Evolutionary conservation across 179 eudicot genomes (phyloP), one percentile per base, ranked within the genome.

Genomic region (Silene coronaria): DNA sequence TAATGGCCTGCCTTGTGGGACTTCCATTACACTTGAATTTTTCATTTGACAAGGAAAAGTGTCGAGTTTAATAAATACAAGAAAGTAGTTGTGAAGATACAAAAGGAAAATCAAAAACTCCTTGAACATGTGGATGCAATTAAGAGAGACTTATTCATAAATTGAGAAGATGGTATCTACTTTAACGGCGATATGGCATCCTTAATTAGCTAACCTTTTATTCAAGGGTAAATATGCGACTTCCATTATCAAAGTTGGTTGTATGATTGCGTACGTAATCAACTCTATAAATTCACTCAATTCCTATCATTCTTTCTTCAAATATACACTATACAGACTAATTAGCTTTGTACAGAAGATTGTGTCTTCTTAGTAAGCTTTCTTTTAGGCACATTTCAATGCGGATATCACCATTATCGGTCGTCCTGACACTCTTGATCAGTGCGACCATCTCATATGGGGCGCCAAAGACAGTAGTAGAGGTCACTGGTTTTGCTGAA

Each of bases 401-500:
- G 91, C 9, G 81, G 88, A 77, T 67, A 77, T 75, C 61, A 77
- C 79, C 76, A 34, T 42, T 80, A 28, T 46, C 80, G 24, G 77
- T 73, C 80, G 28, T 71, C 84, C 7, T 69, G 75, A 38, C 79
- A 71, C 19, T 85, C 46, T 27, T 80, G 11, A 42, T 82, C 36
- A 75, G 76, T 57, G 65, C 80, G n/a, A 85, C 76, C 71, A 79
- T 88, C 72, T 82, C 89, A 68, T 68, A 80, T 82, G 93, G 86
- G 22, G 78, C 60, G 26, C 86, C 80, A 14, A 84, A 79, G 64
- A 76, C 80, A 13, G 85, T 84, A 58, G 86, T 84, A 58, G 86
- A 89, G 78, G 92, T 91, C 11, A 87, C 86, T 65, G 96, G 94
- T 6, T 9, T 65, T 6, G 89, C 85, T 24, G 95, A 91, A 70